Percentiles rank a stretch among this genome's conserved stretches.
phyloP scores from a whole-genome alignment of 2,329 filamentous ascomycete genomes.

The Arthrobotrys sinensis region DNA sequence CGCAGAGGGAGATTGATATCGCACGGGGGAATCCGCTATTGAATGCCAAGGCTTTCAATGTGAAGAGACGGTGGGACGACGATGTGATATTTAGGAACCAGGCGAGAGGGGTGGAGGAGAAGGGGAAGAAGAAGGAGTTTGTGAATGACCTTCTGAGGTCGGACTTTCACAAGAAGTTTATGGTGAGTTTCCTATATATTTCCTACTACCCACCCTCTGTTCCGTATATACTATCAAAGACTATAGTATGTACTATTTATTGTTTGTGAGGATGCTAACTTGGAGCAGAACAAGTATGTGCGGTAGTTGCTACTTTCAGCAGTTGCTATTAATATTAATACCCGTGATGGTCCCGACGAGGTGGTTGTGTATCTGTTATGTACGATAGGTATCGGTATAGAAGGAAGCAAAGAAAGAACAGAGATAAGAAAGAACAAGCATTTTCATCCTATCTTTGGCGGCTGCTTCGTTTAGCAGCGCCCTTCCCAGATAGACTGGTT shows the following conservation, averaged over 20 bases:
- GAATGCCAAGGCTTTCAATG: constrained; percentile 83
- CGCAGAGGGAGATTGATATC: constrained; percentile 87
- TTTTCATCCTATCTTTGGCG: constrained; percentile 30
- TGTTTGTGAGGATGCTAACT: not conserved
- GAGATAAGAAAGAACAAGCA: too few species aligned
- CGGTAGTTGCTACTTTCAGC: constrained; percentile 66
- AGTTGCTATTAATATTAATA: not conserved
- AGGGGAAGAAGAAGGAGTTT: constrained; percentile 90
- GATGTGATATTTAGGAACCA: constrained; percentile 99
- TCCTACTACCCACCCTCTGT: constrained; percentile 1
- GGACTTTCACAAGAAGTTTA: constrained; percentile 98
- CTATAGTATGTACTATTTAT: too few species aligned
- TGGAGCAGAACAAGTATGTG: constrained; percentile 70
- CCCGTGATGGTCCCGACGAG: not conserved
- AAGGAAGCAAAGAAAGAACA: not conserved
- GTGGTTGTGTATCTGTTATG: too few species aligned
- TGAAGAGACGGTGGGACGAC: constrained; percentile 96
- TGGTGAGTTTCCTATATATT: constrained; percentile 72
- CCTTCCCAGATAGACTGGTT: constrained; percentile 21
- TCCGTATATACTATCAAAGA: too few species aligned
- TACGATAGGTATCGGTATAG: not conserved
- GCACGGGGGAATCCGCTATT: constrained; percentile 92
- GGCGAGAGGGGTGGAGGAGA: constrained; percentile 92
- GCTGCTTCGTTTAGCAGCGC: too few species aligned
- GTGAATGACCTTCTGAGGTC: constrained; percentile 74